Base-by-base conservation (phyloP, 192 early-diverging fungal species). In the Thamnidium elegans region DNA sequence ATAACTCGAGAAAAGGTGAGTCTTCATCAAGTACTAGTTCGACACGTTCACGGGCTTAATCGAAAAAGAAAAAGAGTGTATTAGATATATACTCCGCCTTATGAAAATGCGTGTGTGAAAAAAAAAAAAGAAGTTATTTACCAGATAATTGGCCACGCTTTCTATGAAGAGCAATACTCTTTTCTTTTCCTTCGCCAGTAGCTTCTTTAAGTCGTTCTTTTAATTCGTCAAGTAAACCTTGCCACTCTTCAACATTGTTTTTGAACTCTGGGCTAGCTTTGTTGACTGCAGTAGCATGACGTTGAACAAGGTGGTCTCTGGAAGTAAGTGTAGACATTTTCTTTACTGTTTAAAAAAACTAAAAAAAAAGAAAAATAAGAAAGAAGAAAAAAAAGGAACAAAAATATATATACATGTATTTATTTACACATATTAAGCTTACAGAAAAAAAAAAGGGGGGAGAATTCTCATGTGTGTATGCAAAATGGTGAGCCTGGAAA, bases 1-100 rank as follows among this genome's bases (percentile, higher is more conserved):
- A 77, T 30, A 87, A 54, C 69, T 87, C 86, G 43, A 87, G 65
- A 34, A 86, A 86, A 32, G 86, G 86, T 19, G 83, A 85, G 63
- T 85, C 86, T 32, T 85, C 82, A 62, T 87, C 86, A 30, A 87
- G 64, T 5, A 86, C 60, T 8, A 86, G 51, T 15, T 87, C 83
- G 9, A 87, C 32, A 39, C 86, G 76, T 63, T 87, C 85, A 21
- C 85, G 73, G 15, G 84, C 84, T 84, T 51, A 11, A 50, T 48
- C 20, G 48, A 14, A 51, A 51, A 54, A 54, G n/a, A 39, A 32
- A 19, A 42, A 39, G 56, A 20, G 2, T 30, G 43, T 68, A 67
- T 65, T 39, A 31, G 26, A 30, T 11, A 30, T 53, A 14, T 46
- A n/a, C 23, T 32, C 14, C 55, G 10, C 14, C 36, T 59, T 19